A percentile compares a stretch with the other conserved stretches of the same genome.
Conservation (phyloP, 2,329 filamentous ascomycete species). For the Plenodomus biglobosus region DNA sequence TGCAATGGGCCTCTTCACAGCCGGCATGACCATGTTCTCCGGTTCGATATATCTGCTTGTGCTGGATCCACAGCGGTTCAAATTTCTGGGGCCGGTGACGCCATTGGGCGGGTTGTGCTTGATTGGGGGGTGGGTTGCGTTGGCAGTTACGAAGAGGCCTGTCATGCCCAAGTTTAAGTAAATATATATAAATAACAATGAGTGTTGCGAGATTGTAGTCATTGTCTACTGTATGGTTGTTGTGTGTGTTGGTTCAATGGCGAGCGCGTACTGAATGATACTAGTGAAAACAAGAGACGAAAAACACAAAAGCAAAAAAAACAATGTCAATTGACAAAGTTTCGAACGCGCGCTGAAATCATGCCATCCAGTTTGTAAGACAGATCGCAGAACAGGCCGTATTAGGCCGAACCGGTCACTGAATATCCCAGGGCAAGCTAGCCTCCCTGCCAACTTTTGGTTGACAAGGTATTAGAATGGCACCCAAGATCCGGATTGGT, state of each 20-base stretch:
- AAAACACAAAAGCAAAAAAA: no score
- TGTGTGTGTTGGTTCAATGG: neutral
- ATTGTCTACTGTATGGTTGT: neutral
- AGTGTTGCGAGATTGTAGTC: neutral
- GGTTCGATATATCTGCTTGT: slow-evolving; percentile 66
- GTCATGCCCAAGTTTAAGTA: slow-evolving; percentile 4
- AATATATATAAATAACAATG: slow-evolving; percentile 1
- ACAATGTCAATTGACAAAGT: no score
- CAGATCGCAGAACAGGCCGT: no score
- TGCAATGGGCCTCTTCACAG: slow-evolving; percentile 61
- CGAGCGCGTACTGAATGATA: no score
- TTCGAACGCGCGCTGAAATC: no score
- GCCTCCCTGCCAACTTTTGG: no score
- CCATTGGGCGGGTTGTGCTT: slow-evolving; percentile 65
- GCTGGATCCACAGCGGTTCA: slow-evolving; percentile 63
- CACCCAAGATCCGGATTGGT: no score
- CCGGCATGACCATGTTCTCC: slow-evolving; percentile 68
- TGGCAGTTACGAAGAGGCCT: slow-evolving; percentile 45
- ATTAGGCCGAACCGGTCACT: no score
- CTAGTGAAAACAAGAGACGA: no score
- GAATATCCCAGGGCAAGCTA: no score
- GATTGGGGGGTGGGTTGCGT: slow-evolving; percentile 64
- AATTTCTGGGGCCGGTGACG: slow-evolving; percentile 64
- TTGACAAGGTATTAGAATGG: no score
- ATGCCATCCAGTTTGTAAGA: no score